phyloP scores from a whole-genome alignment of 2,329 filamentous ascomycete genomes.

The Colletotrichum spinosum region DNA sequence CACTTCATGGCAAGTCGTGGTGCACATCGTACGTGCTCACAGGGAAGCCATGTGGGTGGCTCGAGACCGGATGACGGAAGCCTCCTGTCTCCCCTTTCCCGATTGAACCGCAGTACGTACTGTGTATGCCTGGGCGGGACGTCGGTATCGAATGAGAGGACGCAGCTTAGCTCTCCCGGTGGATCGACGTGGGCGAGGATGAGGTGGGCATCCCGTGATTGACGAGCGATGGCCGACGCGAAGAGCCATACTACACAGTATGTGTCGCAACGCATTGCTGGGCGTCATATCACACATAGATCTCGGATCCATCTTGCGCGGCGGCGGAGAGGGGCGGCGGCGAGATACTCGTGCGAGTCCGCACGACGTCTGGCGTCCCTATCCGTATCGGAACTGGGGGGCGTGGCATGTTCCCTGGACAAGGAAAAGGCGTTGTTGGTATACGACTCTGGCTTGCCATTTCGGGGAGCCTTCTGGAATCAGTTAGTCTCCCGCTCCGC shows the following conservation, averaged over 20 bases:
- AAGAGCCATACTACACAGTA: neutral
- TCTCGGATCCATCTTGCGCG: constrained; percentile 2
- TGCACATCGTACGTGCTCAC: constrained; percentile 11
- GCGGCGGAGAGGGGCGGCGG: neutral
- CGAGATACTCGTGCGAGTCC: no score
- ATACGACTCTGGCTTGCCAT: constrained; percentile 22
- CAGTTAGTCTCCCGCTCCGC: constrained; percentile 30
- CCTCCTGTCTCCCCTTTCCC: constrained; percentile 8
- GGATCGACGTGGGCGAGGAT: constrained; percentile 23
- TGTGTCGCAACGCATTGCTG: constrained; percentile 24
- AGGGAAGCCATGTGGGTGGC: constrained; percentile 32
- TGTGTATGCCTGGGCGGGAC: neutral
- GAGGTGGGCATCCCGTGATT: constrained; percentile 15
- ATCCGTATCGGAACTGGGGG: no score
- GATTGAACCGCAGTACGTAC: neutral
- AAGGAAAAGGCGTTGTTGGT: constrained; percentile 6
- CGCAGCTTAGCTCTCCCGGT: constrained; percentile 3
- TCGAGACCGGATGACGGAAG: constrained; percentile 25
- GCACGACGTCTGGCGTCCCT: no score
- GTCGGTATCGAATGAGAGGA: constrained; percentile 19
- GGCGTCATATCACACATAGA: neutral
- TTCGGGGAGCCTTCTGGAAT: constrained; percentile 28
- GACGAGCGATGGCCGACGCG: constrained; percentile 10
- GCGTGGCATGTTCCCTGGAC: constrained; percentile 2
- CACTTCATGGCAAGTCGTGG: constrained; percentile 6